Evolutionary conservation across 129 eudicot genomes (phyloP), one percentile per base, ranked within the genome.

Genomic region (carrot (Daucus carota)): DNA sequence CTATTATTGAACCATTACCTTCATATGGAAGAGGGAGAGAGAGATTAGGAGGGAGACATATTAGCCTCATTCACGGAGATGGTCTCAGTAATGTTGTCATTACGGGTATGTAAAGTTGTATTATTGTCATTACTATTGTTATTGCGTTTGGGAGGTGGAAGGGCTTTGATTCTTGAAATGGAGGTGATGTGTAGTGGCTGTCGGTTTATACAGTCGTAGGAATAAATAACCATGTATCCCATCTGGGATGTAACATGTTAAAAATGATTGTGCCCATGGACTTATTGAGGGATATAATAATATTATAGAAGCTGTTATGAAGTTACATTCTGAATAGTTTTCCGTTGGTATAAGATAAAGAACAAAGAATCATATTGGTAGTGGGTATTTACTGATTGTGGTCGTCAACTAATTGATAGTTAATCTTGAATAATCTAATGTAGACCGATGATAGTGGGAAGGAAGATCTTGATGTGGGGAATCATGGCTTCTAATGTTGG

Each of bases 11-110:
- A 72, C 87, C 99, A 50, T 84, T 94, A 82, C 99, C 97, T 83
- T 94, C 99, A 10, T 94, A 94, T 81, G 99, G 99, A 81, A 89
- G 97, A 91, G 99, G 99, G 54, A 89, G 99, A 83, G 99, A 94
- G 59, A 86, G 99, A 72, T 75, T 86, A 32, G 99, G 99, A 81
- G 96, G 88, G 70, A 86, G 99, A 83, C 99, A 94, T 80, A 87
- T 89, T 46, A 94, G 99, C 83, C 83, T 94, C 75, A 86, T 94
- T 71, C 99, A 94, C 74, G 99, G 99, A 40, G 80, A 89, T 77
- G 85, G 84, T 69, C 87, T 94, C 46, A 77, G 83, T 29, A 86
- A 91, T 89, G 97, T 94, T 73, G 88, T 91, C 81, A 91, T 94
- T 88, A 91, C 99, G 79, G 99, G 99, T 91, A 89, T 43, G 9